Evolutionary conservation across 306 rosid species (phyloP).

Genomic region (Ormosia semicastrata): DNA sequence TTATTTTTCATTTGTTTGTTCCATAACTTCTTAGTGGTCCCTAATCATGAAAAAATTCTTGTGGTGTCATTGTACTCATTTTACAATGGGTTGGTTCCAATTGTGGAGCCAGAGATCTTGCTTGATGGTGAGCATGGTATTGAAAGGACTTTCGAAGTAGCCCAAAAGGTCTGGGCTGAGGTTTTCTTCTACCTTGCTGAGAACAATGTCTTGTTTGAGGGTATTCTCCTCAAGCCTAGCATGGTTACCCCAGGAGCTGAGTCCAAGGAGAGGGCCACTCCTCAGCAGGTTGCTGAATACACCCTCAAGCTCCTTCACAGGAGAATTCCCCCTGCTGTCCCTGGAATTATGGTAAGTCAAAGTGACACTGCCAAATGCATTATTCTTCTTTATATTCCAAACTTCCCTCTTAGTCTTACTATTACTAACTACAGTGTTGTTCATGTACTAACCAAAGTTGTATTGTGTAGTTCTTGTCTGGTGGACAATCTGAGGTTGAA

Average conservation of each 20-base stretch:
- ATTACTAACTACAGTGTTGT: background rate
- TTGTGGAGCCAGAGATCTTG: conserved; percentile 97
- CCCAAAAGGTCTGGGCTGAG: conserved; percentile 90
- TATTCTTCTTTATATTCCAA: background rate
- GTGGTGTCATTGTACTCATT: background rate
- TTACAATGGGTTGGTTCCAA: conserved; percentile 55
- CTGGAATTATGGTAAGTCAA: conserved; percentile 88
- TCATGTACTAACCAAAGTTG: conserved; percentile 2
- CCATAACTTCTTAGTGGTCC: background rate
- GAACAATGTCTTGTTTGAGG: conserved; percentile 85
- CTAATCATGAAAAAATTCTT: background rate
- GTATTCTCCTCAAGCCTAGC: conserved; percentile 96
- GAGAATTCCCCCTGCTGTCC: conserved; percentile 93
- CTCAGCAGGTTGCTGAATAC: conserved; percentile 69
- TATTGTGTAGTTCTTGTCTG: conserved; percentile 79
- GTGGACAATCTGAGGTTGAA: conserved; percentile 98
- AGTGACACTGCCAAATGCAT: conserved; percentile 16
- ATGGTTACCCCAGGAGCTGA: conserved; percentile 99
- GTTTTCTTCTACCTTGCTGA: conserved; percentile 91
- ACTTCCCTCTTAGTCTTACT: no score
- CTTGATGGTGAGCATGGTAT: conserved; percentile 90
- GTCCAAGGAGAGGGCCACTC: conserved; percentile 75
- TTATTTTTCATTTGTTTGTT: background rate
- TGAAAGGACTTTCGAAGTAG: conserved; percentile 85
- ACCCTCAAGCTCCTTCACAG: conserved; percentile 84